Evolutionary conservation across 306 rosid species (phyloP), one percentile per base, ranked within the genome.

Genomic region (Castanopsis chinensis): DNA sequence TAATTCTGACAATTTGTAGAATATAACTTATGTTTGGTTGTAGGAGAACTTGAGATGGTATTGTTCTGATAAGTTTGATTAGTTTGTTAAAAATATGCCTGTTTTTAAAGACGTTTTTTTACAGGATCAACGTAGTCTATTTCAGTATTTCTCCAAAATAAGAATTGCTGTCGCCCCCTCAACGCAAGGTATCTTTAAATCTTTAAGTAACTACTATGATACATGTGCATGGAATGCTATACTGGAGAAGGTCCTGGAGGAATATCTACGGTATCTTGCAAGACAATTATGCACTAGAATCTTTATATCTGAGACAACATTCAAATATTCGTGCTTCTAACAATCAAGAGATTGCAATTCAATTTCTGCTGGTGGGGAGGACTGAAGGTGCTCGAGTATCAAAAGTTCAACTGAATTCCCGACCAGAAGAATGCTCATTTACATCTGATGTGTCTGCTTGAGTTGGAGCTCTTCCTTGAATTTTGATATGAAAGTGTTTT

Each of bases 391-490:
- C 2, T 19, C 3, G 55, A 68, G 58, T 74, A 19, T 84, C 84
- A 4, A 52, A 69, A 56, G 76, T 63, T 63, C 65, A 69, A 63
- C 80, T 27, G 69, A 72, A 77, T 27, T 75, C 73, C 87, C 71
- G 63, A 67, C 55, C 72, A 17, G 86, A 67, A 3, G 87, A 89
- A 59, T 49, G 58, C 19, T 20, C 3, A 14, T 49, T 32, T 13
- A 23, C 23, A n/a, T 13, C 6, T 1, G 71, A 32, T 33, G 71
- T 19, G 2, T 8, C 6, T 65, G 49, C 49, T 60, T 75, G 69
- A 51, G 75, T 83, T 13, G 32, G 74, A 80, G 84, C 71, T 78
- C 69, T 89, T 32, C 57, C 79, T 15, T 77, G 52, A 43, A 6
- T 65, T 32, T 54, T 33, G 23, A 20, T 23, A 45, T 63, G 18